Percentiles rank a stretch among this genome's conserved stretches.
phyloP scores from a whole-genome alignment of 768 basidiomycete genomes.

The Termitomyces sp. region DNA sequence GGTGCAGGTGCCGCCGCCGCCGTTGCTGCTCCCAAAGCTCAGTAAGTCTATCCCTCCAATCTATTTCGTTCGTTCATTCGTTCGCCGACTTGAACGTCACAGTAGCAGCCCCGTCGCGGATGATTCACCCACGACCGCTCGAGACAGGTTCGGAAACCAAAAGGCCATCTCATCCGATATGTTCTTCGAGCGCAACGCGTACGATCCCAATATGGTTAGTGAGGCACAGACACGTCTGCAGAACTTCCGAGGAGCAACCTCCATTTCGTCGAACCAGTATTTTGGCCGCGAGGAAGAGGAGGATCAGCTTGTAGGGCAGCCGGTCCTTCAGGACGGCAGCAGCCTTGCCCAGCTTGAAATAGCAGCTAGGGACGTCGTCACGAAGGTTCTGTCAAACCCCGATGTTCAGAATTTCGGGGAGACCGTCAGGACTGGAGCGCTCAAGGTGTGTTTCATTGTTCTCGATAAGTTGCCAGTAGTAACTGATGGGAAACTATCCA shows the following conservation, averaged over 20 bases:
- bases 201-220: conserved; percentile 62
- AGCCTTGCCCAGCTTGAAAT: conserved; percentile 51
- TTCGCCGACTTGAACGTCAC: background rate
- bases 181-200: conserved; percentile 89
- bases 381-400: conserved; percentile 72
- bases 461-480: background rate
- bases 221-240: conserved; percentile 83
- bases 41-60: background rate
- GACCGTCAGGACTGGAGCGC: conserved; percentile 68
- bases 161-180: conserved; percentile 98
- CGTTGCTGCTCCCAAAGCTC: conserved; percentile 23
- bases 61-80: background rate
- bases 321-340: conserved; percentile 34
- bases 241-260: conserved; percentile 84
- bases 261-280: conserved; percentile 94
- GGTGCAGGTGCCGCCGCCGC: conserved; percentile 49
- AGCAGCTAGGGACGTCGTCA: conserved; percentile 72
- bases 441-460: conserved; percentile 51
- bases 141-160: conserved; percentile 87
- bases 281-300: conserved; percentile 90
- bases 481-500: conserved; percentile 14
- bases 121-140: conserved; percentile 71
- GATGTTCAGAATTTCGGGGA: conserved; percentile 86
- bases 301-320: conserved; percentile 33
- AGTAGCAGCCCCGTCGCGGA: conserved; percentile 30